A percentile compares a stretch with the other conserved stretches of the same genome.
These are phyloP conservation scores for Myxozyma mucilagina DNA, from an alignment of 805 yeast genomes.

Conservation along the genomic window DNA sequence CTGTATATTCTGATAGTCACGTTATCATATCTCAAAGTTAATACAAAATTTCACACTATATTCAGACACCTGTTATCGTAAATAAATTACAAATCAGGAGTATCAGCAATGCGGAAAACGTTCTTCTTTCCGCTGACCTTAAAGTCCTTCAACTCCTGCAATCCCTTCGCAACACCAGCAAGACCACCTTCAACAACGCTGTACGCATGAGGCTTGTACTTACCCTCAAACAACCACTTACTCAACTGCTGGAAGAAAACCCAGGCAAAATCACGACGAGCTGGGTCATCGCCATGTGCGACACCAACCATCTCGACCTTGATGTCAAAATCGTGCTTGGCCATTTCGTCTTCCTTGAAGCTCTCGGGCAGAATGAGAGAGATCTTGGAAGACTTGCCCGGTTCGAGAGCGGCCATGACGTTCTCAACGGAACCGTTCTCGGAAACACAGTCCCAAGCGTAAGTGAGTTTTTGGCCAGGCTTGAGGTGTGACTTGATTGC, in stretches of 20 bases:
- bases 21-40: no score
- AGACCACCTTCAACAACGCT: constrained; percentile 21
- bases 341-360: constrained; percentile 3
- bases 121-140: constrained; percentile 20
- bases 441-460: constrained; percentile 22
- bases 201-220: constrained; percentile 12
- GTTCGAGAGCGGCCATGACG: constrained; percentile 13
- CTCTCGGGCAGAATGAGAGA: constrained; percentile 13
- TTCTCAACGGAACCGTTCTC: constrained; percentile 13
- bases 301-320: constrained; percentile 5
- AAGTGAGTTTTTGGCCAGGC: constrained; percentile 17
- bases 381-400: constrained; percentile 7
- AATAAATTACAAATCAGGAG: constrained; percentile 13
- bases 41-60: background rate
- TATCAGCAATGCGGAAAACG: constrained; percentile 22
- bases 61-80: background rate
- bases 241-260: constrained; percentile 18
- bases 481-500: constrained; percentile 11
- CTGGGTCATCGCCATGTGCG: constrained; percentile 18
- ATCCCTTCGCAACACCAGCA: constrained; percentile 16
- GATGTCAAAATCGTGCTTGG: background rate
- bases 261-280: constrained; percentile 22
- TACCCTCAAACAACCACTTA: constrained; percentile 27
- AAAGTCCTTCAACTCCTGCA: constrained; percentile 6
- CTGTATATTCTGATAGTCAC: no score